These are phyloP conservation scores for Phytopythium kandeliae DNA, from an alignment of 352 stramenopile species.

Conservation along the genomic window DNA sequence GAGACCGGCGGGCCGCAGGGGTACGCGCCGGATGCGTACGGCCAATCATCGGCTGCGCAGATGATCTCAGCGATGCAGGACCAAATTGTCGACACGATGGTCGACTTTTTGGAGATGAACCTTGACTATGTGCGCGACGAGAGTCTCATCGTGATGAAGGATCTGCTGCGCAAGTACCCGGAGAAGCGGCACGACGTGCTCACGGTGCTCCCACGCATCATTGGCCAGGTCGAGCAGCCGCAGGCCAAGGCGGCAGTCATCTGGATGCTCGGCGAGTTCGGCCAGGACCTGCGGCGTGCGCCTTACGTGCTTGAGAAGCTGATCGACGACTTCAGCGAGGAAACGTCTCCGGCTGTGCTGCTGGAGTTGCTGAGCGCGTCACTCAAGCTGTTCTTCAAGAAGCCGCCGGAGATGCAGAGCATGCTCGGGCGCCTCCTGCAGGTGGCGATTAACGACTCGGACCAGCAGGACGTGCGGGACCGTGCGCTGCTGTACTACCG, in stretches of 20 bases:
- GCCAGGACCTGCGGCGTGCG: slow-evolving; percentile 87
- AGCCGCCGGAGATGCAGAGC: slow-evolving; percentile 96
- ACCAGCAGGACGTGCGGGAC: slow-evolving; percentile 95
- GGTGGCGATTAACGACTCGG: slow-evolving; percentile 93
- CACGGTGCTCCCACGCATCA: slow-evolving; percentile 72
- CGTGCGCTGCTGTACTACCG: slow-evolving; percentile 97
- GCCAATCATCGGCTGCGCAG: slow-evolving; percentile 54
- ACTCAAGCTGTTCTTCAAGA: slow-evolving; percentile 98
- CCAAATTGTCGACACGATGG: slow-evolving; percentile 89
- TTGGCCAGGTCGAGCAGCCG: slow-evolving; percentile 64
- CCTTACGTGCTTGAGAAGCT: slow-evolving; percentile 97
- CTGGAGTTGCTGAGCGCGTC: slow-evolving; percentile 93
- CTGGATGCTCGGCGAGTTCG: slow-evolving; percentile 97
- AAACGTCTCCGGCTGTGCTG: slow-evolving; percentile 87
- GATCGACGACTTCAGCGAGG: slow-evolving; percentile 91
- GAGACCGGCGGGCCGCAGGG: slow-evolving; percentile 11
- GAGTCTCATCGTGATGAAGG: slow-evolving; percentile 94
- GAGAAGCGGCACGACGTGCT: slow-evolving; percentile 91
- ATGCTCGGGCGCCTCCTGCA: slow-evolving; percentile 96
- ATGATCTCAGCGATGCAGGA: slow-evolving; percentile 73
- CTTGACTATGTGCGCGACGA: slow-evolving; percentile 96
- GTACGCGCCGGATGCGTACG: slow-evolving; percentile 53
- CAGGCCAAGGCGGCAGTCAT: slow-evolving; percentile 93
- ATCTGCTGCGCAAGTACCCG: slow-evolving; percentile 96
- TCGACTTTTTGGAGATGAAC: slow-evolving; percentile 97